These are phyloP conservation scores for Cyphellophora attinorum DNA, from an alignment of 2,329 filamentous ascomycete species.

Conservation along the genomic window DNA sequence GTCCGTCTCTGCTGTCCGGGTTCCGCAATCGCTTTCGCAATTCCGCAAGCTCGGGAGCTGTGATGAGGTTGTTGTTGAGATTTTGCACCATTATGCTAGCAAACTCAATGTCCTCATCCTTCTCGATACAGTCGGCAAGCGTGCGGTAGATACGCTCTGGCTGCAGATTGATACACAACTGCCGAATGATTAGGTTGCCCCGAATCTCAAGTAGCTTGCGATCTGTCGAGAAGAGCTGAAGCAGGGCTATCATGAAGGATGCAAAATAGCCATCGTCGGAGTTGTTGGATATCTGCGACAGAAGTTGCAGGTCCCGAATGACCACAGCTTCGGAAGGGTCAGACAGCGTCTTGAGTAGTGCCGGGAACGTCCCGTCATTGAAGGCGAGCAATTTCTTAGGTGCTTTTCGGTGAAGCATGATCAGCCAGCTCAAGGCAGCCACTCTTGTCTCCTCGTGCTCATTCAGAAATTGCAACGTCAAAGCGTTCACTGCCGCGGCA, in stretches of 20 bases:
- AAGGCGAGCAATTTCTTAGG: constrained; percentile 88
- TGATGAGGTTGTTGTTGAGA: constrained; percentile 97
- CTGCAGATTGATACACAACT: constrained; percentile 85
- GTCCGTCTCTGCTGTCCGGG: constrained; percentile 86
- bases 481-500: constrained; percentile 81
- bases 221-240: constrained; percentile 93
- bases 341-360: constrained; percentile 87
- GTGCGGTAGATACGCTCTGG: constrained; percentile 93
- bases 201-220: constrained; percentile 80
- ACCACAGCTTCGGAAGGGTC: constrained; percentile 94
- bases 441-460: constrained; percentile 94
- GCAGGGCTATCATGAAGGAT: constrained; percentile 93
- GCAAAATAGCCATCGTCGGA: constrained; percentile 97
- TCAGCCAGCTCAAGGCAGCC: constrained; percentile 87
- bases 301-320: constrained; percentile 80
- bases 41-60: constrained; percentile 85
- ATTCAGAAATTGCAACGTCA: constrained; percentile 89
- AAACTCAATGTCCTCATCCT: constrained; percentile 96
- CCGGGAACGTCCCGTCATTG: constrained; percentile 94
- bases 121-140: constrained; percentile 90
- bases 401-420: constrained; percentile 94
- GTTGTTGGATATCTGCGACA: constrained; percentile 92
- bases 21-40: constrained; percentile 83
- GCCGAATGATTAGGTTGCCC: constrained; percentile 91
- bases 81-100: constrained; percentile 99